phyloP scores from a whole-genome alignment of 2,329 filamentous ascomycete genomes.

The Aspergillus fumigatus region DNA sequence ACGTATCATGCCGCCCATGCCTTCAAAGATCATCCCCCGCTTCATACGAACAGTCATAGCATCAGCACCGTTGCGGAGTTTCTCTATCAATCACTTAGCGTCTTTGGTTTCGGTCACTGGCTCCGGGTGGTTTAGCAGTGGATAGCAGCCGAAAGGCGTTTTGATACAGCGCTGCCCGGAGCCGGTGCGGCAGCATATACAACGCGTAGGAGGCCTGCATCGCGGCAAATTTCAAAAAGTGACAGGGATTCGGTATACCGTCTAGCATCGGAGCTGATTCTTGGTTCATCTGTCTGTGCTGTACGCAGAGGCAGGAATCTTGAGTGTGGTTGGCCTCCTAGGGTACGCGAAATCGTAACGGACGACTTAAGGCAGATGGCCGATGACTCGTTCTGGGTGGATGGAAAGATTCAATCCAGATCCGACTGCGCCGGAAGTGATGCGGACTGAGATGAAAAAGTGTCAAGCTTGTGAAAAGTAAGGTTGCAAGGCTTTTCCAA shows the following conservation, averaged over 20 bases:
- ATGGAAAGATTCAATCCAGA: conserved; percentile 16
- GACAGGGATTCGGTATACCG: conserved; percentile 16
- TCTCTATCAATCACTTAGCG: conserved; percentile 19
- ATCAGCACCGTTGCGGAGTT: conserved; percentile 18
- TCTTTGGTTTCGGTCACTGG: conserved; percentile 18
- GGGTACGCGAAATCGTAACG: conserved; percentile 14
- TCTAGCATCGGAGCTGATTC: not conserved
- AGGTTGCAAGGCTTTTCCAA: conserved; percentile 21
- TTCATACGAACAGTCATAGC: conserved; percentile 13
- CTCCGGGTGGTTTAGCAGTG: conserved; percentile 17
- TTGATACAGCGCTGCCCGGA: conserved; percentile 15
- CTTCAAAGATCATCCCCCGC: conserved; percentile 19
- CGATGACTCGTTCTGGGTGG: conserved; percentile 21
- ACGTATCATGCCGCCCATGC: conserved; percentile 17
- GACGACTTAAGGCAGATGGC: conserved; percentile 22
- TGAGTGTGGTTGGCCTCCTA: conserved; percentile 15
- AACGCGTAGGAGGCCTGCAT: conserved; percentile 24
- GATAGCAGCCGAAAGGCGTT: conserved; percentile 16
- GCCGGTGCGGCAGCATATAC: conserved; percentile 18
- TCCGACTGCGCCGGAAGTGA: not conserved
- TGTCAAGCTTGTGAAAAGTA: conserved; percentile 13
- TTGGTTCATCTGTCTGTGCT: not conserved
- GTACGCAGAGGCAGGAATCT: not conserved
- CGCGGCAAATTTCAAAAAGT: conserved; percentile 17
- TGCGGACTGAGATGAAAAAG: not conserved